Evolutionary conservation across 306 rosid species (phyloP), one percentile per base, ranked within the genome.

Genomic region (Lupinus albus): DNA sequence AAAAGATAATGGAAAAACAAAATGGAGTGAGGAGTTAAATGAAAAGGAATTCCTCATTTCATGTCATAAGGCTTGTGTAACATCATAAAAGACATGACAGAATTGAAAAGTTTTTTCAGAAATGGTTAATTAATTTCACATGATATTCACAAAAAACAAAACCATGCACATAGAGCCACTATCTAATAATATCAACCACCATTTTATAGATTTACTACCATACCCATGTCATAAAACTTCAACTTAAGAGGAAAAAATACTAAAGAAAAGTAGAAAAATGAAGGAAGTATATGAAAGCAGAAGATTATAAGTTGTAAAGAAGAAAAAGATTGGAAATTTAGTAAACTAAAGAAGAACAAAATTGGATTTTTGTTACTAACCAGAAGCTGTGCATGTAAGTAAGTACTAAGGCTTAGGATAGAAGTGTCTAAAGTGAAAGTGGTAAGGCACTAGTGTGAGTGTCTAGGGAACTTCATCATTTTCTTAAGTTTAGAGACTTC

Each of bases 381-480:
- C 56, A 76, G 54, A 76, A 61, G 58, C 47, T 20, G 33, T 81
- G 76, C 70, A 71, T 68, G 74, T 74, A 61, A 11, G 25, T 53
- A 8, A 11, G 25, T 53, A 8, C 32, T 1, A 57, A 57, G 45
- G 18, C 18, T 10, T 13, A 28, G 0, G 45, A 39, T n/a, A n/a
- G n/a, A n/a, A n/a, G n/a, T n/a, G n/a, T n/a, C n/a, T 13, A 42
- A 42, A 42, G 13, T 42, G 13, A 42, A 39, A 39, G 44, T 39
- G 44, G 44, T 8, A 39, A 11, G 11, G 3, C 44, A 39, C 45
- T 39, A 9, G 45, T 9, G 45, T 39, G n/a, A n/a, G n/a, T n/a
- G n/a, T n/a, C 45, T 39, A 8, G 45, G 12, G 13, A 11, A 42
- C 47, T 11, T 42, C 13, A 11, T 42, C 47, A 45, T 20, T 42